Evolutionary conservation across 148 eudicot species (phyloP), one percentile per base, ranked within the genome.

Genomic region (Simmondsia chinensis): DNA sequence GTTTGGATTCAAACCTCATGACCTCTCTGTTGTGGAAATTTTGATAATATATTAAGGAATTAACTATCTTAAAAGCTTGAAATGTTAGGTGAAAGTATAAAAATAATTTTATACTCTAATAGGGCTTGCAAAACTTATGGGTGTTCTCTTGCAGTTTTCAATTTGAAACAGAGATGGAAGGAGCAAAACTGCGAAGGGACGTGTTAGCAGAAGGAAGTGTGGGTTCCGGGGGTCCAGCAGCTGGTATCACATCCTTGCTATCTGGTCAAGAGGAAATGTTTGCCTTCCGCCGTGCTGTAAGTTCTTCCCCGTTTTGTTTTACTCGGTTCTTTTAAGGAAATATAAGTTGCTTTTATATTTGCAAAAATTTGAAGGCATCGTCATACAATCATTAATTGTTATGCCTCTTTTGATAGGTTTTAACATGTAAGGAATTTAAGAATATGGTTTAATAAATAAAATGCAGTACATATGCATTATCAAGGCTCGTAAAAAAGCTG

Each of bases 131-230:
- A 9, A 23, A 24, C 23, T 20, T 22, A 4, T 27, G 15, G 34
- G 26, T 36, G 41, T 23, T 52, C 3, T 49, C 52, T 45, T 65
- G 26, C 94, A 91, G 97, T 63, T 91, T 91, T 54, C 97, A 91
- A 56, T 91, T 91, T 55, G 97, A 91, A 76, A 79, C 95, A 53
- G 97, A 91, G 72, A 76, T 64, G 34, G 95, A 91, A 79, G 88
- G 73, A 39, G 46, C 68, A 28, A 91, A 72, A 56, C 97, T 91
- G 33, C 77, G 97, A 7, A 72, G 94, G 53, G 78, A 91, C 54
- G 97, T 91, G 50, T 54, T 79, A 52, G 72, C 87, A 40, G 85
- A 77, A 57, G 97, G 97, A 16, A 70, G 43, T 57, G 80, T 72
- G 50, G 56, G 80, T 43, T 66, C 81, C 39, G 82, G 71, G 58